Evolutionary conservation across 164 flowering plant species (phyloP), one percentile per base, ranked within the genome.

Genomic region (Sextonia rubra): DNA sequence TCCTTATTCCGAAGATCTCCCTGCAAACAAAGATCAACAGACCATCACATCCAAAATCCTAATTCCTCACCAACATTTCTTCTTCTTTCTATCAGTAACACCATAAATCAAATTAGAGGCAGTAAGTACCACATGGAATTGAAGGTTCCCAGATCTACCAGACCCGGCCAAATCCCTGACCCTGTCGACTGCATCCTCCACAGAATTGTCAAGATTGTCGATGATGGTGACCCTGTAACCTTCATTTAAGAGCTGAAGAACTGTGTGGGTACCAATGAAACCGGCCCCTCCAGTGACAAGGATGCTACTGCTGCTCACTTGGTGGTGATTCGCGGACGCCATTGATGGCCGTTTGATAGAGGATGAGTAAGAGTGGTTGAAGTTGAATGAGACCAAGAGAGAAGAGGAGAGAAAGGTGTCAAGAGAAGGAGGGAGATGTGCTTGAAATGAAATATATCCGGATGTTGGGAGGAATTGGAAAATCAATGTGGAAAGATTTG

Each of bases 251-350:
- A 93, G 91, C 88, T 91, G 94, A 58, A 93, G 83, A 25, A 86
- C 96, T 26, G 95, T 90, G 85, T 93, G 98, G 30, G 87, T 85
- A 22, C 98, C 98, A 52, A 93, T 93, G 79, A 91, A 93, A 0
- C 98, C 98, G 56, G 98, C 98, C 0, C 98, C 98, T 4, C 98
- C 98, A 18, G 97, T 94, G 4, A 94, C 97, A n/a, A 94, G 82
- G 52, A 92, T 83, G 11, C 44, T 37, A 9, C 1, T 37, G 44
- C 44, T 37, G 44, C 44, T 37, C 2, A 5, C 44, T 37, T 37
- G 44, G 8, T 37, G 44, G 8, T 37, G 44, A 37, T 37, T 37
- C 8, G 6, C 44, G 11, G 5, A 9, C 2, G 44, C 44, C 44
- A 37, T 37, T 37, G 8, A 37, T 37, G 44, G 44, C 7, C 5